These are phyloP conservation scores for Epichloe typhina DNA, from an alignment of 2,329 filamentous ascomycete genomes.

Conservation along the genomic window DNA sequence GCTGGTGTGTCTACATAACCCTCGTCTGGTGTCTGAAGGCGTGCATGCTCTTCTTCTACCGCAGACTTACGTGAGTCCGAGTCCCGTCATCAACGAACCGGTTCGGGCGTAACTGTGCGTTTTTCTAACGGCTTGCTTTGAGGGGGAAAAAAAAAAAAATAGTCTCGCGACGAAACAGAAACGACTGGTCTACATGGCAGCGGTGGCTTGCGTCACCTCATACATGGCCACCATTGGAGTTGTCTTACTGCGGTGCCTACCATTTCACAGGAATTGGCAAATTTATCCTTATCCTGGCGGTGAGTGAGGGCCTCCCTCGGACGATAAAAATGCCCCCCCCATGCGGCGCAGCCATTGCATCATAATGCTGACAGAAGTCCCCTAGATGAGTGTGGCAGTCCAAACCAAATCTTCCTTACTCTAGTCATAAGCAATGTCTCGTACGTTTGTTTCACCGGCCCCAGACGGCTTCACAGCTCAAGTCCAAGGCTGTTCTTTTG, in stretches of 20 bases:
- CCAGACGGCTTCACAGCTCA: no score
- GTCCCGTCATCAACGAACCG: neutral
- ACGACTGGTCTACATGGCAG: slow-evolving; percentile 10
- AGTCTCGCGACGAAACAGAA: slow-evolving; percentile 12
- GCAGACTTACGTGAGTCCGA: slow-evolving; percentile 22
- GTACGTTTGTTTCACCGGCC: slow-evolving; percentile 4
- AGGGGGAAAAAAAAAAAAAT: no score
- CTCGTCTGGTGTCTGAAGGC: slow-evolving; percentile 27
- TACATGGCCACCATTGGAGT: slow-evolving; percentile 12
- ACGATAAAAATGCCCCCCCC: no score
- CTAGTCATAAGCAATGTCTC: slow-evolving; percentile 13
- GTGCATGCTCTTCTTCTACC: slow-evolving; percentile 26
- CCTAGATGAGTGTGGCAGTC: slow-evolving; percentile 11
- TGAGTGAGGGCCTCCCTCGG: neutral
- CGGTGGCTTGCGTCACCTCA: slow-evolving; percentile 5
- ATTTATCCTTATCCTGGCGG: slow-evolving; percentile 13
- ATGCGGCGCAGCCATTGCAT: no score
- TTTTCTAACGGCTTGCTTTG: no score
- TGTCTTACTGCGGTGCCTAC: slow-evolving; percentile 10
- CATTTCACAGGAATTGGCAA: slow-evolving; percentile 14
- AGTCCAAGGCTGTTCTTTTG: neutral
- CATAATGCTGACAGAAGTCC: neutral
- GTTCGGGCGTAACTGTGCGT: no score
- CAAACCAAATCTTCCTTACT: slow-evolving; percentile 10
- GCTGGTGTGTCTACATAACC: slow-evolving; percentile 23